These are phyloP conservation scores for Nakazawaea wyomingensis DNA, from an alignment of 805 yeast species.

Conservation along the genomic window DNA sequence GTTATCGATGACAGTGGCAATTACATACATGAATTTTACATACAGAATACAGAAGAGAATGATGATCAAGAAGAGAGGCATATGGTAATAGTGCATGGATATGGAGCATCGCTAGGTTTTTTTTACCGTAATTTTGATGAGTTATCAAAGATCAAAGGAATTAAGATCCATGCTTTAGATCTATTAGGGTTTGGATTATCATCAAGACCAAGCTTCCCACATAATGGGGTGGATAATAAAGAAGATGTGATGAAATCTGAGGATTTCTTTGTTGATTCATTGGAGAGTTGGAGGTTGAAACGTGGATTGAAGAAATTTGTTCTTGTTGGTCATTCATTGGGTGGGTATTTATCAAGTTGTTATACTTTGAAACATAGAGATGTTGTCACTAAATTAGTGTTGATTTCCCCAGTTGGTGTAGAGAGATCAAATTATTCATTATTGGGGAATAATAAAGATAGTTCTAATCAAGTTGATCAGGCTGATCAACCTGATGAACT, in stretches of 20 bases:
- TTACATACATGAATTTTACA: conserved; percentile 70
- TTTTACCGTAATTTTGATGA: conserved; percentile 65
- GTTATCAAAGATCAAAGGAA: conserved; percentile 46
- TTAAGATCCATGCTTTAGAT: conserved; percentile 62
- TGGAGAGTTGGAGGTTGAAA: conserved; percentile 62
- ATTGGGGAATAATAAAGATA: conserved; percentile 7
- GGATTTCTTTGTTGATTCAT: conserved; percentile 50
- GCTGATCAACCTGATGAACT: conserved; percentile 10
- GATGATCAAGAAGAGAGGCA: conserved; percentile 26
- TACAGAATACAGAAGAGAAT: conserved; percentile 32
- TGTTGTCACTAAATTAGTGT: conserved; percentile 44
- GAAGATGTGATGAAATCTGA: conserved; percentile 43
- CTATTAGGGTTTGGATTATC: conserved; percentile 70
- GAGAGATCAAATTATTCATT: conserved; percentile 56
- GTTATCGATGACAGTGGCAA: conserved; percentile 39
- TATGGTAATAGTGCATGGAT: conserved; percentile 82
- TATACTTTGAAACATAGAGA: conserved; percentile 50
- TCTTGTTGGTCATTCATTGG: conserved; percentile 72
- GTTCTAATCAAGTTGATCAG: conserved; percentile 10
- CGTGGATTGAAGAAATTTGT: conserved; percentile 46
- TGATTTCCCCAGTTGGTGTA: conserved; percentile 75
- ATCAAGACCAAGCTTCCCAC: conserved; percentile 43
- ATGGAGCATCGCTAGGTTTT: conserved; percentile 85
- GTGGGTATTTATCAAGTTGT: conserved; percentile 68
- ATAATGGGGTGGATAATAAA: conserved; percentile 21